Conservation (phyloP, 108 stramenopile genomes). For the Cyclotella sp. region DNA sequence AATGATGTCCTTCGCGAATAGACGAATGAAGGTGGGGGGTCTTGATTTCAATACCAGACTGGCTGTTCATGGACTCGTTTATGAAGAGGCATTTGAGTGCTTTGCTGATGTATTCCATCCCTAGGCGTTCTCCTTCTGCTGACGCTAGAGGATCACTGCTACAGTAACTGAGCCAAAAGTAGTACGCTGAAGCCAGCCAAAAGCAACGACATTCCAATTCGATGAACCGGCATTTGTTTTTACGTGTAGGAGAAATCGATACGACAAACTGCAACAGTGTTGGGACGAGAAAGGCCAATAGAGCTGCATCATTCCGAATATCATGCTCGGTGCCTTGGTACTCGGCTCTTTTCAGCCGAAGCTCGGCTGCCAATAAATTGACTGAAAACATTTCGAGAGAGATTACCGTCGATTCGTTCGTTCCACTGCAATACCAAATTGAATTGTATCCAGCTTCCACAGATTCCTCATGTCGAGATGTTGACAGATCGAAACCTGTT, state of each 20-base stretch:
- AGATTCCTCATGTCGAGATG: conserved; percentile 4
- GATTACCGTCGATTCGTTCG: background rate
- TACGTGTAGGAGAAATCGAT: conserved; percentile 4
- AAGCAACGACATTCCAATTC: conserved; percentile 58
- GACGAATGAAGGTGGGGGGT: conserved; percentile 80
- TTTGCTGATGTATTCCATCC: conserved; percentile 60
- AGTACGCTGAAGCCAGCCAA: conserved; percentile 76
- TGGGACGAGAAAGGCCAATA: conserved; percentile 61
- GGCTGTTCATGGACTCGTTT: background rate
- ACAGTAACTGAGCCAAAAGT: conserved; percentile 70
- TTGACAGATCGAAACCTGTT: conserved; percentile 41
- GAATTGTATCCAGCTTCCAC: background rate
- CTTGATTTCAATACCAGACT: conserved; percentile 22
- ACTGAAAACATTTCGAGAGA: conserved; percentile 61
- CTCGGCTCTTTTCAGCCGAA: conserved; percentile 71
- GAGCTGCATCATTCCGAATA: conserved; percentile 61
- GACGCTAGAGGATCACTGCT: conserved; percentile 49
- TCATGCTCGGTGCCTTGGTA: conserved; percentile 35
- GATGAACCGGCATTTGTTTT: conserved; percentile 15
- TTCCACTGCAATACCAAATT: conserved; percentile 33
- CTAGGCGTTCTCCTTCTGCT: conserved; percentile 65
- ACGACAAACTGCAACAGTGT: conserved; percentile 54
- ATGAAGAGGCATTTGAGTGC: conserved; percentile 45
- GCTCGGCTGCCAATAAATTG: conserved; percentile 76
- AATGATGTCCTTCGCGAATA: conserved; percentile 63